These are phyloP conservation scores for Pleurotus sapidus DNA, from an alignment of 768 basidiomycete species.

Conservation along the genomic window DNA sequence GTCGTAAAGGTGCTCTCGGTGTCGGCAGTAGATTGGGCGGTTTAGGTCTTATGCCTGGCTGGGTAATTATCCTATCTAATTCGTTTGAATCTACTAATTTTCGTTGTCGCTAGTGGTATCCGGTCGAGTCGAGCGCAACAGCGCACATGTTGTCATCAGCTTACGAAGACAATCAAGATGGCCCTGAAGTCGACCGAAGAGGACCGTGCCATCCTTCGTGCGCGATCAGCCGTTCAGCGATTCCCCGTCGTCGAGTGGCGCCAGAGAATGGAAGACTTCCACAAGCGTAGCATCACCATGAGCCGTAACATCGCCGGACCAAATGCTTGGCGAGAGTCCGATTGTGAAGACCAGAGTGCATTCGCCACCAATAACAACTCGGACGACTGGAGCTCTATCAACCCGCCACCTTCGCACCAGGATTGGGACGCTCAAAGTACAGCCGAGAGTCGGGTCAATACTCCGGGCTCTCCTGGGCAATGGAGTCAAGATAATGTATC, in stretches of 20 bases:
- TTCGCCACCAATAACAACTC: conserved; percentile 54
- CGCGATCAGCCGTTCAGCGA: conserved; percentile 90
- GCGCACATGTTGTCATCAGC: conserved; percentile 93
- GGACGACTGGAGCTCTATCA: conserved; percentile 79
- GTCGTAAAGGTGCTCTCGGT: conserved; percentile 93
- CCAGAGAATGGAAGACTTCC: conserved; percentile 93
- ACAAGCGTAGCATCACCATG: conserved; percentile 73
- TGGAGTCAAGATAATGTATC: conserved; percentile 62
- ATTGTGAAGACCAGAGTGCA: conserved; percentile 49
- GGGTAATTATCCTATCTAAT: conserved; percentile 54
- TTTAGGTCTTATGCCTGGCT: conserved; percentile 96
- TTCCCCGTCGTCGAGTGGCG: conserved; percentile 99
- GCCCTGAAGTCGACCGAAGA: conserved; percentile 88
- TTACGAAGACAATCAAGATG: conserved; percentile 93
- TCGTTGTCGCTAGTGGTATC: conserved; percentile 74
- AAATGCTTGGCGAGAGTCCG: conserved; percentile 77
- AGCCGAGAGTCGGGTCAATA: conserved; percentile 34
- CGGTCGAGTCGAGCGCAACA: conserved; percentile 90
- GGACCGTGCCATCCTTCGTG: conserved; percentile 89
- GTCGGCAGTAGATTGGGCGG: conserved; percentile 93
- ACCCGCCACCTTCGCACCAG: conserved; percentile 66
- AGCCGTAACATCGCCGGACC: conserved; percentile 68
- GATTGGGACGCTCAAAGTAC: conserved; percentile 73
- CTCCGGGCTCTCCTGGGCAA: conserved; percentile 57
- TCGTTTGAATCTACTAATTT: neutral